These are phyloP conservation scores for Xerocomus minutiporus DNA, from an alignment of 1,284 basidiomycete species.

Conservation along the genomic window DNA sequence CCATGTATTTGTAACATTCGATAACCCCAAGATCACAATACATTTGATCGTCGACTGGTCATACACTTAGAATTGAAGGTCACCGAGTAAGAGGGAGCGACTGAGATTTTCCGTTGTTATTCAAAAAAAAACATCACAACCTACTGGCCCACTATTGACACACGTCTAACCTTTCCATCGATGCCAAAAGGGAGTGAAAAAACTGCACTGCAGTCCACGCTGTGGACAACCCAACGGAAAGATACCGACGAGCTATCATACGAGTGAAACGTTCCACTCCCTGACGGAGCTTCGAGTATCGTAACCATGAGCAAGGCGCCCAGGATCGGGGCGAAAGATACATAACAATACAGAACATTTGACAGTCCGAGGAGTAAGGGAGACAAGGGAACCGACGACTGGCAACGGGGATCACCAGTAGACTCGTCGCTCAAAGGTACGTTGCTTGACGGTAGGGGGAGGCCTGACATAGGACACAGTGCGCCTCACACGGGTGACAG, in stretches of 20 bases:
- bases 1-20: constrained; percentile 19
- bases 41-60: too few species aligned
- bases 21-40: neutral
- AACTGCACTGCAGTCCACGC: constrained; percentile 19
- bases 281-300: constrained; percentile 16
- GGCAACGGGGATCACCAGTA: constrained; percentile 50
- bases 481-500: constrained; percentile 67
- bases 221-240: constrained; percentile 7
- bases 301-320: constrained; percentile 4
- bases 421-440: constrained; percentile 61
- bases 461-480: constrained; percentile 57
- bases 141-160: constrained; percentile 12
- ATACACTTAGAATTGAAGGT: neutral
- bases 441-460: constrained; percentile 37
- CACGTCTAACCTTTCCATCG: constrained; percentile 11
- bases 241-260: constrained; percentile 15
- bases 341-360: constrained; percentile 34
- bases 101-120: constrained; percentile 5
- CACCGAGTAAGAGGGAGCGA: neutral
- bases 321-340: constrained; percentile 16
- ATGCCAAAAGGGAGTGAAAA: constrained; percentile 3
- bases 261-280: constrained; percentile 17
- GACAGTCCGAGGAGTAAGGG: constrained; percentile 15
- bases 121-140: constrained; percentile 4
- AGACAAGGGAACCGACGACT: neutral